Conservation (phyloP, 495 filamentous ascomycete species). For the Aspergillus carlsbadensis region DNA sequence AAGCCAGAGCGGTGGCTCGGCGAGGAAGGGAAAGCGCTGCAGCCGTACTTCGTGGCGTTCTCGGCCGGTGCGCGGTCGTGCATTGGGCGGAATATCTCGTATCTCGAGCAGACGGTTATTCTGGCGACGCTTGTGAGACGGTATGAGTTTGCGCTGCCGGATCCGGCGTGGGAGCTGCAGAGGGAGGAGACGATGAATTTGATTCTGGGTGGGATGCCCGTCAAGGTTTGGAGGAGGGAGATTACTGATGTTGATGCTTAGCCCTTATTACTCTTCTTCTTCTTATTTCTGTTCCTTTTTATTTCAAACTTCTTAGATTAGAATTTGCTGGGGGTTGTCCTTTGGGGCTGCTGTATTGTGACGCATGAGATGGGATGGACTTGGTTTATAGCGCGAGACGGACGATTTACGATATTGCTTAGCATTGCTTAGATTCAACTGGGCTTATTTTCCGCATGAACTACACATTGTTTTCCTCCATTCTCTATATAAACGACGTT, state of each 20-base stretch:
- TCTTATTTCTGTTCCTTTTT: background rate
- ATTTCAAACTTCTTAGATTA: background rate
- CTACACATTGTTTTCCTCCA: too few species aligned
- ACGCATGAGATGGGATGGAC: too few species aligned
- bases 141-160: constrained; percentile 42
- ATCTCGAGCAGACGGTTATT: constrained; percentile 44
- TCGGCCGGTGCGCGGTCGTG: constrained; percentile 42
- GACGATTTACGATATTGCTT: too few species aligned
- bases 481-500: too few species aligned
- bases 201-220: constrained; percentile 37
- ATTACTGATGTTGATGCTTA: background rate
- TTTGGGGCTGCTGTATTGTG: too few species aligned
- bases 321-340: too few species aligned
- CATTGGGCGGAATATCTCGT: constrained; percentile 46
- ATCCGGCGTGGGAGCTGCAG: constrained; percentile 37
- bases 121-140: constrained; percentile 43
- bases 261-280: background rate
- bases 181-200: constrained; percentile 42
- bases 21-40: constrained; percentile 39
- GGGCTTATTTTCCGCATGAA: too few species aligned
- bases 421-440: too few species aligned
- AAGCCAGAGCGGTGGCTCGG: constrained; percentile 39
- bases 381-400: too few species aligned
- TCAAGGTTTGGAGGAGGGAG: constrained; percentile 42
- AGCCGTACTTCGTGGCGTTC: constrained; percentile 44